A percentile compares a stretch with the other conserved stretches of the same genome.
Evolutionary conservation across 495 filamentous ascomycete species (phyloP).

Genomic region (Hypoxylon fragiforme): DNA sequence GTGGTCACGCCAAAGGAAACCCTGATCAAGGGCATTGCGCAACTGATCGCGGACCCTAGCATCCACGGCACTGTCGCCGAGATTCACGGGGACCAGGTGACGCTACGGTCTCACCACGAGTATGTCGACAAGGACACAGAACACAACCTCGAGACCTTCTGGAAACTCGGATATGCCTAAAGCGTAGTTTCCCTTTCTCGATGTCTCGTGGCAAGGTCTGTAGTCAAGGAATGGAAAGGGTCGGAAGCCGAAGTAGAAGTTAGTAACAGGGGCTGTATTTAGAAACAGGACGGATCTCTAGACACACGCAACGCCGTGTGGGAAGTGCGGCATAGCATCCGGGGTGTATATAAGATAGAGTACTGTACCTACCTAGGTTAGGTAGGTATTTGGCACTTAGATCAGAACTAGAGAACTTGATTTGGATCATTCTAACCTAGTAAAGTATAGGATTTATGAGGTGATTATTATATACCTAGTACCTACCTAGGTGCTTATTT

Average conservation of each 20-base stretch:
- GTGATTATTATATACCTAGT: no score
- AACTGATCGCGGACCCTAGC: constrained; percentile 45
- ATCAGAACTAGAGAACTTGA: no score
- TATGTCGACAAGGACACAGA: constrained; percentile 56
- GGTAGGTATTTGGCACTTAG: no score
- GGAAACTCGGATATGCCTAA: constrained; percentile 25
- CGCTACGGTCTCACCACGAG: constrained; percentile 50
- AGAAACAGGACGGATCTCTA: background rate
- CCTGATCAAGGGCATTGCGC: constrained; percentile 47
- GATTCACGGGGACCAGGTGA: constrained; percentile 58
- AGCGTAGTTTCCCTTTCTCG: constrained; percentile 41
- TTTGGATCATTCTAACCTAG: no score
- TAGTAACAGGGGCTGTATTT: background rate
- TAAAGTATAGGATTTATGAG: no score
- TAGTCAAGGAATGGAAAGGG: background rate
- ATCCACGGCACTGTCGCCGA: constrained; percentile 55
- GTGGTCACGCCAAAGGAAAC: constrained; percentile 58
- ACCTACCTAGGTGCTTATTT: no score
- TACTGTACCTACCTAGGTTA: no score
- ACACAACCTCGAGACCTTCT: constrained; percentile 49
- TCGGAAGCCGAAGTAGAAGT: background rate
- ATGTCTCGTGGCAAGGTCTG: constrained; percentile 22
- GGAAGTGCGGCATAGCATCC: no score
- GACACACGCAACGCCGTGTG: no score
- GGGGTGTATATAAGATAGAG: no score